These are phyloP conservation scores for Stemphylium vesicarium DNA, from an alignment of 2,329 filamentous ascomycete species.

Conservation along the genomic window DNA sequence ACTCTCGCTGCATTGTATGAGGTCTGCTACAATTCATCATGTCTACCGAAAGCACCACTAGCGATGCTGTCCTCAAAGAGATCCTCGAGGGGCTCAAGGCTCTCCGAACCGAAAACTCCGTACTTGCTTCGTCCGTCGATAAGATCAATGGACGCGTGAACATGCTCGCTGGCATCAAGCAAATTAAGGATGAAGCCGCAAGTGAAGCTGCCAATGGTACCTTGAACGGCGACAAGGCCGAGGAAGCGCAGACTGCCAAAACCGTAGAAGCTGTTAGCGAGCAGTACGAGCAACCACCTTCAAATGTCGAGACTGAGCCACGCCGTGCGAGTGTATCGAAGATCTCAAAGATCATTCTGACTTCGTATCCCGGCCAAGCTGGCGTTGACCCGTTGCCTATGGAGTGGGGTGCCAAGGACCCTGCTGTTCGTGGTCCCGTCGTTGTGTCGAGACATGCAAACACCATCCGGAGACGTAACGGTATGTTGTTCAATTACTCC, in stretches of 20 bases:
- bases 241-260: slow-evolving; percentile 42
- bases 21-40: slow-evolving; percentile 24
- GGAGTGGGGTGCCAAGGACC: slow-evolving; percentile 83
- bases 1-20: not conserved
- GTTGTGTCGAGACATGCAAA: slow-evolving; percentile 79
- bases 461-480: slow-evolving; percentile 82
- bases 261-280: slow-evolving; percentile 49
- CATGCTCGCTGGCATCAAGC: slow-evolving; percentile 64
- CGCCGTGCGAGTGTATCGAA: slow-evolving; percentile 53
- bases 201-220: slow-evolving; percentile 31
- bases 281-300: slow-evolving; percentile 48
- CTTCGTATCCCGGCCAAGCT: slow-evolving; percentile 91
- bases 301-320: slow-evolving; percentile 40
- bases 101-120: slow-evolving; percentile 63
- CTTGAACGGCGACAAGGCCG: slow-evolving; percentile 33
- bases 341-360: slow-evolving; percentile 70
- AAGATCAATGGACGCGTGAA: slow-evolving; percentile 68
- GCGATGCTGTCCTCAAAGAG: slow-evolving; percentile 57
- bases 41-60: slow-evolving; percentile 39
- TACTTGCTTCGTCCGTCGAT: slow-evolving; percentile 64
- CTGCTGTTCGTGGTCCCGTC: slow-evolving; percentile 79
- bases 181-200: slow-evolving; percentile 59
- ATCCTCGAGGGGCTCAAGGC: slow-evolving; percentile 62
- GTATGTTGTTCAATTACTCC: slow-evolving; percentile 52
- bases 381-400: slow-evolving; percentile 91